A percentile compares a stretch with the other conserved stretches of the same genome.
Conservation (phyloP, 2,329 filamentous ascomycete genomes). For the Tricladium varicosporioides region DNA sequence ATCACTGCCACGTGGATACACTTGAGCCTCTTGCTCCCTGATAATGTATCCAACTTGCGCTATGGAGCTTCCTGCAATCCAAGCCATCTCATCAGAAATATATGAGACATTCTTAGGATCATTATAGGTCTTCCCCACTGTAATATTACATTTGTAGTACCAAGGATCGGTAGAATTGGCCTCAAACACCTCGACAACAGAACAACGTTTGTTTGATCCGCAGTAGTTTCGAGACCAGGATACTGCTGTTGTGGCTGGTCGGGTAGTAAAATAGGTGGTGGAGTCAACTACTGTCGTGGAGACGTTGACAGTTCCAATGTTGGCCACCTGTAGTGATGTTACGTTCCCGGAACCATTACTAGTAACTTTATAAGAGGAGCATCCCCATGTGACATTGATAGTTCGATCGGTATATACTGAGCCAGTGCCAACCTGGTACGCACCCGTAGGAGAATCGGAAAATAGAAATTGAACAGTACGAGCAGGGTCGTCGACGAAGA, state of each 20-base stretch:
- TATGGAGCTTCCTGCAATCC: conserved; percentile 38
- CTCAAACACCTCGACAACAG: conserved; percentile 39
- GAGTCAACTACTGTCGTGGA: conserved; percentile 32
- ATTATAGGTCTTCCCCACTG: conserved; percentile 36
- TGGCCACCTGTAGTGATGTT: conserved; percentile 31
- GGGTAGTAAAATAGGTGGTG: conserved; percentile 39
- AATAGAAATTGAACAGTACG: conserved; percentile 37
- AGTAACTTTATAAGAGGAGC: conserved; percentile 34
- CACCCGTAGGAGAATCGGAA: conserved; percentile 31
- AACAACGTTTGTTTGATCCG: conserved; percentile 20
- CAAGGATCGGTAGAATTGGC: conserved; percentile 34
- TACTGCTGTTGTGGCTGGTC: not conserved
- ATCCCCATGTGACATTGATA: conserved; percentile 33
- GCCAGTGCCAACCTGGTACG: conserved; percentile 15
- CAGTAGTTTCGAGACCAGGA: conserved; percentile 11
- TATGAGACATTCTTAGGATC: conserved; percentile 24
- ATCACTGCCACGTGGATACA: conserved; percentile 41
- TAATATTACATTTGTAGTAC: conserved; percentile 43
- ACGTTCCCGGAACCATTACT: conserved; percentile 23
- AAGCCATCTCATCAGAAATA: conserved; percentile 36
- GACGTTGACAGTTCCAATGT: conserved; percentile 24
- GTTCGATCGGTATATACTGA: conserved; percentile 36
- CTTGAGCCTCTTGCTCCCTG: conserved; percentile 33
- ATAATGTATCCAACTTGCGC: conserved; percentile 40
- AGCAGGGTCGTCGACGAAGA: not conserved